Percentiles rank a stretch among this genome's conserved stretches.
These are phyloP conservation scores for Xylariaceae sp. DNA, from an alignment of 2,329 filamentous ascomycete genomes.

Conservation along the genomic window DNA sequence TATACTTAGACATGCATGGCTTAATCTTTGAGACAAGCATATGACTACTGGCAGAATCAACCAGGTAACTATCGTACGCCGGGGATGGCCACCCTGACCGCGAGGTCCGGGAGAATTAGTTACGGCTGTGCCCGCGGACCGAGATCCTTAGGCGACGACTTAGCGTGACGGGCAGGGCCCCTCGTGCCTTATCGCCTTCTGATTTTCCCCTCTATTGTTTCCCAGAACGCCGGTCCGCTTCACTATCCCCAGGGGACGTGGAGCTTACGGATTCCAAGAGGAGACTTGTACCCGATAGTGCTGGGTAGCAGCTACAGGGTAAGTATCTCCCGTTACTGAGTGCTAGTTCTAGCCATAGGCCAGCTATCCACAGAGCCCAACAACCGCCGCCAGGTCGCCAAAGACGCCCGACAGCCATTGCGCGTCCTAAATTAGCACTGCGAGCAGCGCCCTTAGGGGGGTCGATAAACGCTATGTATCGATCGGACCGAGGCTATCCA, in stretches of 20 bases:
- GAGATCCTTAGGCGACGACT: not conserved
- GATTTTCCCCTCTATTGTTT: conserved; percentile 21
- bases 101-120: conserved; percentile 14
- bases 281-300: conserved; percentile 9
- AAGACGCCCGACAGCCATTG: too few species aligned
- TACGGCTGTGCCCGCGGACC: conserved; percentile 10
- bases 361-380: too few species aligned
- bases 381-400: too few species aligned
- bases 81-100: conserved; percentile 11
- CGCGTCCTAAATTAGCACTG: too few species aligned
- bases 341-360: conserved; percentile 15
- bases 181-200: conserved; percentile 9
- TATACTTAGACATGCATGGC: conserved; percentile 45
- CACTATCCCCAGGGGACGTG: not conserved
- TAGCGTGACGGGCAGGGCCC: conserved; percentile 7
- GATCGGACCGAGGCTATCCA: too few species aligned
- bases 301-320: conserved; percentile 3
- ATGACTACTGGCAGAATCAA: conserved; percentile 45
- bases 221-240: conserved; percentile 14
- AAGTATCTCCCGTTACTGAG: conserved; percentile 14
- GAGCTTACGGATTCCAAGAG: conserved; percentile 8
- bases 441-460: too few species aligned
- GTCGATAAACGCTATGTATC: too few species aligned
- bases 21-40: conserved; percentile 47
- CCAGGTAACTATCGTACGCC: conserved; percentile 22